Conservation (phyloP, 1,284 basidiomycete species). For the Vanrija sp. region DNA sequence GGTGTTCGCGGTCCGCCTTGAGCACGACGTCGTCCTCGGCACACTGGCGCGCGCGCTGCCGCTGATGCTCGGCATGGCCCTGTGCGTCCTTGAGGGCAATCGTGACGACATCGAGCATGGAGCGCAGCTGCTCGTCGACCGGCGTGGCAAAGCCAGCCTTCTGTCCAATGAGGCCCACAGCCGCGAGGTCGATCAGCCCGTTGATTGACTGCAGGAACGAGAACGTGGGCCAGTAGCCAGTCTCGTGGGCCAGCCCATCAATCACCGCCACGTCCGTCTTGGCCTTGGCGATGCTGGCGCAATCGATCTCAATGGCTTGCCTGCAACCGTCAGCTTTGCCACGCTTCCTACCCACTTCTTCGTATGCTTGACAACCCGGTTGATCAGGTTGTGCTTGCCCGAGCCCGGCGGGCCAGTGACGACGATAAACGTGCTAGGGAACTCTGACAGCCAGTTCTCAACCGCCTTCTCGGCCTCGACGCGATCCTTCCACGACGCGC, state of each 20-base stretch:
- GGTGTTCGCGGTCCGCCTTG: slow-evolving; percentile 33
- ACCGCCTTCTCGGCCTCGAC: slow-evolving; percentile 68
- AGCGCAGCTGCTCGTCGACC: slow-evolving; percentile 77
- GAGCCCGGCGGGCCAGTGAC: slow-evolving; percentile 88
- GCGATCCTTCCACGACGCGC: slow-evolving; percentile 70
- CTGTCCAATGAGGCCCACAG: slow-evolving; percentile 88
- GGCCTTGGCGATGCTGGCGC: slow-evolving; percentile 67
- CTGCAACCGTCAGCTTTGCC: slow-evolving; percentile 48
- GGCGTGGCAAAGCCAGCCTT: slow-evolving; percentile 87
- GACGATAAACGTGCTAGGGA: slow-evolving; percentile 56
- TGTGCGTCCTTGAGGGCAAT: slow-evolving; percentile 64
- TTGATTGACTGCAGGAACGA: slow-evolving; percentile 81
- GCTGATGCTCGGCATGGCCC: slow-evolving; percentile 46
- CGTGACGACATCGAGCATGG: slow-evolving; percentile 76
- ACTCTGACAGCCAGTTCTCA: slow-evolving; percentile 41
- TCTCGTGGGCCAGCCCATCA: slow-evolving; percentile 67
- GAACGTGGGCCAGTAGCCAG: slow-evolving; percentile 81
- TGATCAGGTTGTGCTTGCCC: slow-evolving; percentile 74
- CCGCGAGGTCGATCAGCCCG: slow-evolving; percentile 85
- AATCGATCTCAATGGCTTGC: slow-evolving; percentile 73
- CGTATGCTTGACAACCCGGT: slow-evolving; percentile 58
- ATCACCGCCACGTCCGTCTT: slow-evolving; percentile 70
- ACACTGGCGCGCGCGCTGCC: slow-evolving; percentile 38
- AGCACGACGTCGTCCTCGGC: slow-evolving; percentile 22
- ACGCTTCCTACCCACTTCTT: slow-evolving; percentile 53